Conservation (phyloP, 192 early-diverging fungal species). For the Entomortierella chlamydospora region DNA sequence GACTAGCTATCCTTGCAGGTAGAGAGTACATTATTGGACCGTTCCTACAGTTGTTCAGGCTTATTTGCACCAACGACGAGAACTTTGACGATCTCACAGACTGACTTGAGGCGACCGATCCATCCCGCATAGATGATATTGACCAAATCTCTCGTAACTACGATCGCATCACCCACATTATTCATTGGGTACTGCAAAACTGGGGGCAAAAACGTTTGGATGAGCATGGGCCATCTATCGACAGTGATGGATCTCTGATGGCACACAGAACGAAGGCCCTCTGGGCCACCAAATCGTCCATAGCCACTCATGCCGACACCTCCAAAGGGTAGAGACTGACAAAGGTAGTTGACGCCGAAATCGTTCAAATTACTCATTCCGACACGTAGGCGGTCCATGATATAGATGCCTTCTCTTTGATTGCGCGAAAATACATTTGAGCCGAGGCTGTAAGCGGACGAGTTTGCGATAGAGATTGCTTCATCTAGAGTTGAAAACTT, state of each 20-base stretch:
- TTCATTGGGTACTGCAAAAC: conserved; percentile 80
- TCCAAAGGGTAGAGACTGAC: conserved; percentile 85
- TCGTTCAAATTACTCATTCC: conserved; percentile 92
- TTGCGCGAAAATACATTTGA: conserved; percentile 83
- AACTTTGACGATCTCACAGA: conserved; percentile 46
- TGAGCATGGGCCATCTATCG: conserved; percentile 71
- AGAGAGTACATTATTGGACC: not conserved
- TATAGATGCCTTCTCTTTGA: conserved; percentile 64
- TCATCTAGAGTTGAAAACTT: conserved; percentile 75
- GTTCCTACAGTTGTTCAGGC: conserved; percentile 11
- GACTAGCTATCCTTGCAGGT: not conserved
- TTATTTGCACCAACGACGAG: conserved; percentile 32
- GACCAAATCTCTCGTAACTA: conserved; percentile 47
- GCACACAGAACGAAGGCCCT: conserved; percentile 79
- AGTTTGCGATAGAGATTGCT: conserved; percentile 75
- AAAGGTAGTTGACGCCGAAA: conserved; percentile 87
- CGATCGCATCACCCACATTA: conserved; percentile 49
- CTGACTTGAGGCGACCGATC: conserved; percentile 18
- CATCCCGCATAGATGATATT: conserved; percentile 51
- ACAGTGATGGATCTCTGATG: conserved; percentile 77
- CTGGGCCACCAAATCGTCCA: conserved; percentile 79
- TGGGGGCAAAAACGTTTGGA: conserved; percentile 82
- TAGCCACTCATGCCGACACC: conserved; percentile 84
- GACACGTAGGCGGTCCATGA: conserved; percentile 71
- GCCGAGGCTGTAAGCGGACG: conserved; percentile 80